These are phyloP conservation scores for Apophysomyces ossiformis DNA, from an alignment of 371 early-diverging fungal species.

Conservation along the genomic window DNA sequence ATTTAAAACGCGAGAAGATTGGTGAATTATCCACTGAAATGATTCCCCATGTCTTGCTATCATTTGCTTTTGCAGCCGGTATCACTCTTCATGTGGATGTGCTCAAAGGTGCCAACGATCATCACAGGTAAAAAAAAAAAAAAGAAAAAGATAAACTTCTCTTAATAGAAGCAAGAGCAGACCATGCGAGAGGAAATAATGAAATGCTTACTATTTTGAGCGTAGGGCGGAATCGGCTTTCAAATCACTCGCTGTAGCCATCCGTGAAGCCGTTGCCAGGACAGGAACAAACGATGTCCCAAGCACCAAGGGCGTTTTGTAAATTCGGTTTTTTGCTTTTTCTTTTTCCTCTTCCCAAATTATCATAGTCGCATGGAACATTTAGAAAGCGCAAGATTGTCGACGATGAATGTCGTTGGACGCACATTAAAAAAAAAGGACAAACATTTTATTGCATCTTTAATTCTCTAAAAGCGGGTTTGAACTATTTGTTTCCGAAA, in stretches of 20 bases:
- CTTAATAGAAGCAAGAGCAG: no score
- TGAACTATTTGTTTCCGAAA: no score
- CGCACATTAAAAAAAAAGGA: no score
- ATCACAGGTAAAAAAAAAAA: slow-evolving; percentile 75
- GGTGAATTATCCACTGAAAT: slow-evolving; percentile 92
- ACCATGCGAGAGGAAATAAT: background rate
- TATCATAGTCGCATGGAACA: no score
- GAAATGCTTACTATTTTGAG: background rate
- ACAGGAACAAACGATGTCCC: slow-evolving; percentile 89
- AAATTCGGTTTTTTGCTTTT: slow-evolving; percentile 18
- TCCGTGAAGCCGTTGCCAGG: slow-evolving; percentile 79
- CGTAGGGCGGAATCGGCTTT: slow-evolving; percentile 92
- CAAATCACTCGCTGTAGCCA: slow-evolving; percentile 95
- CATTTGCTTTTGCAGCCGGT: slow-evolving; percentile 90
- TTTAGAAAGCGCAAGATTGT: no score
- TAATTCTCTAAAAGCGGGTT: no score
- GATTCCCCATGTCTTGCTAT: slow-evolving; percentile 94
- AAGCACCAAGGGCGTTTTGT: slow-evolving; percentile 92
- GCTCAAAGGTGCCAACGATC: slow-evolving; percentile 91
- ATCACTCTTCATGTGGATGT: slow-evolving; percentile 96
- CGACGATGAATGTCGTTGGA: no score
- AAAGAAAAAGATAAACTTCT: background rate
- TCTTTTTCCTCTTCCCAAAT: background rate
- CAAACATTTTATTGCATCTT: no score
- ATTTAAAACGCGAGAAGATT: slow-evolving; percentile 88